Percentiles rank a stretch among this genome's conserved stretches.
Conservation (phyloP, 345 rosid genomes). For the Raphanus raphanistrum region DNA sequence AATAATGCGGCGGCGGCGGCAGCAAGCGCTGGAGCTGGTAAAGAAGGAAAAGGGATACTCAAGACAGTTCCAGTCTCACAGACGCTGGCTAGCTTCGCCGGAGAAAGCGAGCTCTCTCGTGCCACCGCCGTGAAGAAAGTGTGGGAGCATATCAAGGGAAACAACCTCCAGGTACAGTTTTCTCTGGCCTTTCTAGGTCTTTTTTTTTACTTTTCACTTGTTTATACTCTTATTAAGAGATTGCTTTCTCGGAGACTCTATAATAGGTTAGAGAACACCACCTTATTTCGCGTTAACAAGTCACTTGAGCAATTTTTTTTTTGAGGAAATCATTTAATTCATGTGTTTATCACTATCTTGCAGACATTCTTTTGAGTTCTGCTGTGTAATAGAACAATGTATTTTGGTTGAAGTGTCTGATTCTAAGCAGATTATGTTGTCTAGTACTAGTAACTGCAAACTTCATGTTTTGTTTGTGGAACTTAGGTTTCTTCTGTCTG, state of each 20-base stretch:
- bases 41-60: slow-evolving; percentile 16
- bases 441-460: not conserved
- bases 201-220: not conserved
- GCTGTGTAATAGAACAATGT: not conserved
- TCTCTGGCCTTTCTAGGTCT: not conserved
- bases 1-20: not conserved
- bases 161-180: slow-evolving; percentile 53
- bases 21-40: not conserved
- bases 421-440: not conserved
- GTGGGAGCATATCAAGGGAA: slow-evolving; percentile 49
- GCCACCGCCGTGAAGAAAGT: slow-evolving; percentile 48
- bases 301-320: not conserved
- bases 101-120: slow-evolving; percentile 49
- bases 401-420: not conserved
- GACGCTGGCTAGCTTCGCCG: slow-evolving; percentile 43
- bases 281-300: not conserved
- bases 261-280: not conserved
- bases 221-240: not conserved
- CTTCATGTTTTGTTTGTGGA: not conserved
- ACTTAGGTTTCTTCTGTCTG: not conserved
- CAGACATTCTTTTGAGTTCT: not conserved
- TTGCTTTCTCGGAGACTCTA: not conserved
- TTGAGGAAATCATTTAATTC: not conserved
- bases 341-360: not conserved
- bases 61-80: slow-evolving; percentile 24